A percentile compares a stretch with the other conserved stretches of the same genome.
Evolutionary conservation across 768 basidiomycete genomes (phyloP).

Genomic region (Suillus decipiens): DNA sequence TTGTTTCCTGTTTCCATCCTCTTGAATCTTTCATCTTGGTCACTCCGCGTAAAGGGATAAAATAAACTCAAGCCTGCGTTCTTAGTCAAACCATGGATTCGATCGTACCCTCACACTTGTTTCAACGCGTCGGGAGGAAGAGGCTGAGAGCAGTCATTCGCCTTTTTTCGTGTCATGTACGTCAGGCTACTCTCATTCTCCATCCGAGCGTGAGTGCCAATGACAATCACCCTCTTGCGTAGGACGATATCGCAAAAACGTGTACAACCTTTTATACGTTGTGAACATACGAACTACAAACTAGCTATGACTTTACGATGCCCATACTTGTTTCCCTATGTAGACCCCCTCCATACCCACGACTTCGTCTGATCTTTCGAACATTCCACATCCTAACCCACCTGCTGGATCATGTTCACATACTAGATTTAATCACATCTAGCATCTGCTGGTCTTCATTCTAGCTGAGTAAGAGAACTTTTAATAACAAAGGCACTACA

Average conservation of each 20-base stretch:
- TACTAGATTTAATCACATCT: slow-evolving; percentile 5
- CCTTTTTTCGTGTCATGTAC: neutral
- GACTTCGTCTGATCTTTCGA: slow-evolving; percentile 3
- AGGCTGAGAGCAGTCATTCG: slow-evolving; percentile 30
- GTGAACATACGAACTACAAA: neutral
- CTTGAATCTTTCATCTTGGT: slow-evolving; percentile 11
- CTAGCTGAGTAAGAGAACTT: neutral
- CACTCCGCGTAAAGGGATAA: slow-evolving; percentile 9
- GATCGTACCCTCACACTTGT: slow-evolving; percentile 65
- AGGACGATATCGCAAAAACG: slow-evolving; percentile 7
- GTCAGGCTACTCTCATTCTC: neutral
- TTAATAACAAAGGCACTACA: neutral
- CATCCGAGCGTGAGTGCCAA: neutral
- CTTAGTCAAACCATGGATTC: slow-evolving; percentile 74
- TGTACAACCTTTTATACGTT: neutral
- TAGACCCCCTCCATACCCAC: neutral
- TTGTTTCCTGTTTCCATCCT: neutral
- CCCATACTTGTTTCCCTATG: neutral
- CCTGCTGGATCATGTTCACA: neutral
- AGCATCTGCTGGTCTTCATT: slow-evolving; percentile 3
- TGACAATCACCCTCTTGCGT: too few species aligned
- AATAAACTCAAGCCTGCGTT: slow-evolving; percentile 11
- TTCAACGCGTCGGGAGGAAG: slow-evolving; percentile 54
- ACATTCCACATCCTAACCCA: neutral
- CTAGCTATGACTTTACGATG: slow-evolving; percentile 4